These are phyloP conservation scores for Pythium angustatum DNA, from an alignment of 352 stramenopile genomes.

Conservation along the genomic window DNA sequence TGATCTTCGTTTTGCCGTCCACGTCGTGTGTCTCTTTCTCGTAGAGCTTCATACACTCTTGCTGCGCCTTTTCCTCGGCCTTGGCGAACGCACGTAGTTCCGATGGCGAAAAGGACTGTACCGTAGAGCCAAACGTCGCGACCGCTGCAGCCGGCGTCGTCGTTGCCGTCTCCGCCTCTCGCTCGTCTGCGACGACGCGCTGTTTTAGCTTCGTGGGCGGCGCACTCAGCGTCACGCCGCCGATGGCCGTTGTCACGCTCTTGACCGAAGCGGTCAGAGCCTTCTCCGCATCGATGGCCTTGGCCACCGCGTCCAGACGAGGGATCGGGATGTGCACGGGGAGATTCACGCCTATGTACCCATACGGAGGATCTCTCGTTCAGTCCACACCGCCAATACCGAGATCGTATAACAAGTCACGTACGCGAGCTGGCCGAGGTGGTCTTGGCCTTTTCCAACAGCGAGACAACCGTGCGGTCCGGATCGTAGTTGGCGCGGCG, in stretches of 20 bases:
- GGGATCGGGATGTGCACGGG: constrained; percentile 71
- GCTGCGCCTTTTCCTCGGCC: constrained; percentile 68
- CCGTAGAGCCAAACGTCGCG: constrained; percentile 29
- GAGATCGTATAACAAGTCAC: neutral
- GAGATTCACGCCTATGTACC: constrained; percentile 47
- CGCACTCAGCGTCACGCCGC: constrained; percentile 21
- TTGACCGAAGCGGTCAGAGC: constrained; percentile 28
- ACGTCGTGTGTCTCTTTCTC: constrained; percentile 43
- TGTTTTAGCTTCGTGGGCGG: constrained; percentile 18
- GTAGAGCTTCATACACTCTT: constrained; percentile 42
- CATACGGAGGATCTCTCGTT: neutral
- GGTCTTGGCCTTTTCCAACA: constrained; percentile 75
- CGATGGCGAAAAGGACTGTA: constrained; percentile 35
- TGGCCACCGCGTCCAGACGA: constrained; percentile 56
- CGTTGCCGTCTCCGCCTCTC: neutral
- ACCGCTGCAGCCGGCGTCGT: neutral
- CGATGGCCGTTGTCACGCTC: constrained; percentile 54
- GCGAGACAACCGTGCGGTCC: constrained; percentile 68
- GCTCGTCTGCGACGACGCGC: constrained; percentile 1
- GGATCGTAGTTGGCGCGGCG: constrained; percentile 77
- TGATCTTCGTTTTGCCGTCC: constrained; percentile 82
- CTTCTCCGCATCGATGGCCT: constrained; percentile 47
- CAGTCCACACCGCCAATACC: neutral
- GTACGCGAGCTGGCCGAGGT: constrained; percentile 29
- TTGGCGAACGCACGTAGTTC: constrained; percentile 74